Conservation (phyloP, 116 monocot genomes). For the Cymodocea nodosa region DNA sequence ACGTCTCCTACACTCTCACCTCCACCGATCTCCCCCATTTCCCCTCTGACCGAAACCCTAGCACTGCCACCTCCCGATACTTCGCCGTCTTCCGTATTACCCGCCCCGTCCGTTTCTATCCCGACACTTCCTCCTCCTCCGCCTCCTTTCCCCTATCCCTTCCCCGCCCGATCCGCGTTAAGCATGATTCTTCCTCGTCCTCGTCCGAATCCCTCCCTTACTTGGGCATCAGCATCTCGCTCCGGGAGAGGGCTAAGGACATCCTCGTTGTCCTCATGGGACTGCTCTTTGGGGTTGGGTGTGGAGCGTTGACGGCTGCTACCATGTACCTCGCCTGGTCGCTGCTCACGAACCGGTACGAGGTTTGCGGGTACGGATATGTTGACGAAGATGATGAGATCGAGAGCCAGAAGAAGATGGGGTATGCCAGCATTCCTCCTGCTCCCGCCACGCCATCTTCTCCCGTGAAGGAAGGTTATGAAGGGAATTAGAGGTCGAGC, state of each 20-base stretch:
- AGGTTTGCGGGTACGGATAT: constrained; percentile 12
- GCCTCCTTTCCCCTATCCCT: neutral
- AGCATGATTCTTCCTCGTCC: neutral
- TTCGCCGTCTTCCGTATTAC: constrained; percentile 31
- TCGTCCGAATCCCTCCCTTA: neutral
- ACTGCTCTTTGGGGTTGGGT: constrained; percentile 74
- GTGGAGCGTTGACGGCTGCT: constrained; percentile 66
- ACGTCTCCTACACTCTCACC: constrained; percentile 44
- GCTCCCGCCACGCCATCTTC: constrained; percentile 16
- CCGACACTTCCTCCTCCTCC: constrained; percentile 1
- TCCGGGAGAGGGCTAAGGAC: constrained; percentile 67
- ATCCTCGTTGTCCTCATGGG: constrained; percentile 70
- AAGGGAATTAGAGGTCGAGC: constrained; percentile 8
- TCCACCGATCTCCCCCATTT: constrained; percentile 4
- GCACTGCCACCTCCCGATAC: constrained; percentile 11
- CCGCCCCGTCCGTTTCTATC: constrained; percentile 18
- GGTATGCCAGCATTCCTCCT: constrained; percentile 32
- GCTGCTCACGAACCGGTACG: constrained; percentile 36
- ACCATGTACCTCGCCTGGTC: constrained; percentile 75
- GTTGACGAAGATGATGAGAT: constrained; percentile 25
- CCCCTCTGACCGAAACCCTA: constrained; percentile 1
- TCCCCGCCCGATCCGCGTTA: constrained; percentile 8
- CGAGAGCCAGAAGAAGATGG: constrained; percentile 67
- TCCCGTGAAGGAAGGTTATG: constrained; percentile 39
- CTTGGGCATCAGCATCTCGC: constrained; percentile 24